Base-by-base conservation (phyloP, 805 yeast genomes). In the Pichia thaimueangensis region DNA sequence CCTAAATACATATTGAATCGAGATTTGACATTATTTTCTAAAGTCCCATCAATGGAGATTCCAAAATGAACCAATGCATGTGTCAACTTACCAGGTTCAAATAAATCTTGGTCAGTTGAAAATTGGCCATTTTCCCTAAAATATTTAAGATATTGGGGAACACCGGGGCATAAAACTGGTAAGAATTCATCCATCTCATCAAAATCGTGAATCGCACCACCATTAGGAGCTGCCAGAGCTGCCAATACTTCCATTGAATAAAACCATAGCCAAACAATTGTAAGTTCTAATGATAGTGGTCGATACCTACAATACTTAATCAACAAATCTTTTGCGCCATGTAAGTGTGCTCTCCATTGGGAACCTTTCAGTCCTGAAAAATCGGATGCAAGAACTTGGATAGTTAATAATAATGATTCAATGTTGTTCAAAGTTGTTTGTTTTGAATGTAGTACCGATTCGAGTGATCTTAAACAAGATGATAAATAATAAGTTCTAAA, bases 341-440 rank as follows among this genome's bases (percentile, higher is more conserved):
- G 60, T 15, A 81, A 60, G 61, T 81, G 87, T 0, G 82, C 76
- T 45, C 84, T 63, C 88, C 87, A 81, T 49, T 75, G 74, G 29
- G 76, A 73, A 37, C 75, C 77, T 8, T 69, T 64, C 7, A 77
- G 71, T 3, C 78, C 70, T 0, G 85, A 80, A 53, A 76, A 78
- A 25, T 80, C 81, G 1, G 80, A 69, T 0, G 89, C 84, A 20
- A 84, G 62, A 23, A 84, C 64, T 29, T 83, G 66, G 2, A 82
- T 84, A 0, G 93, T 84, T 25, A 84, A 57, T 12, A 83, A 67
- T 6, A 83, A 72, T 0, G 86, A 78, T 52, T 83, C 91, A 25
- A 82, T 79, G 51, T 82, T 80, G 29, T 73, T 69, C 43, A 62
- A 48, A n/a, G 48, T 70, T 61, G 50, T 64, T 53, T 48, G 52